These are phyloP conservation scores for Ogataea corticis DNA, from an alignment of 805 yeast species.

Conservation along the genomic window DNA sequence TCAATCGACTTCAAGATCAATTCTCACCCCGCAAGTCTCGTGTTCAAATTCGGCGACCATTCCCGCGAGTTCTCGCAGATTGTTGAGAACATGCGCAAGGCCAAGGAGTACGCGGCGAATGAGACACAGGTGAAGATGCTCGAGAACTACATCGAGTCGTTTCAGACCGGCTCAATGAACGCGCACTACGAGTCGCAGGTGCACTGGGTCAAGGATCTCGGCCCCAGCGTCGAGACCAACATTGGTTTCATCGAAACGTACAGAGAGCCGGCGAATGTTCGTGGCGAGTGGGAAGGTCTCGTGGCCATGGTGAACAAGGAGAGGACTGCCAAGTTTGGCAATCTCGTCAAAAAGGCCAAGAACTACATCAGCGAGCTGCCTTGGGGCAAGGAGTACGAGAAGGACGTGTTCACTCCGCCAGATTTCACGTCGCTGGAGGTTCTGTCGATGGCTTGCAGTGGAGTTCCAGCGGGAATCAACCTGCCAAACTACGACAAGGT, in stretches of 20 bases:
- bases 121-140: slow-evolving; percentile 70
- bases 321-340: slow-evolving; percentile 76
- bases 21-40: slow-evolving; percentile 42
- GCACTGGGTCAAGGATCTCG: slow-evolving; percentile 83
- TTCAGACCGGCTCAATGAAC: slow-evolving; percentile 78
- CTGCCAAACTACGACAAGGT: slow-evolving; percentile 93
- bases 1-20: slow-evolving; percentile 39
- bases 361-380: slow-evolving; percentile 67
- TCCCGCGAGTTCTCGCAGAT: slow-evolving; percentile 60
- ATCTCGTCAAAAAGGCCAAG: slow-evolving; percentile 66
- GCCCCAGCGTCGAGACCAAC: slow-evolving; percentile 77
- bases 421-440: slow-evolving; percentile 92
- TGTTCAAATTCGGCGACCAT: slow-evolving; percentile 79
- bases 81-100: slow-evolving; percentile 54
- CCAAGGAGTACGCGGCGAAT: slow-evolving; percentile 67
- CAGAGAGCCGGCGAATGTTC: slow-evolving; percentile 87
- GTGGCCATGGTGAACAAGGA: slow-evolving; percentile 90
- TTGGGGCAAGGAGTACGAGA: slow-evolving; percentile 76
- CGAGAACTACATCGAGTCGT: slow-evolving; percentile 64
- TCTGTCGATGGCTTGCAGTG: slow-evolving; percentile 84
- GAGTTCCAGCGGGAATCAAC: slow-evolving; percentile 91
- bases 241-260: slow-evolving; percentile 92
- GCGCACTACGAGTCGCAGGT: slow-evolving; percentile 85
- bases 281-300: slow-evolving; percentile 93
- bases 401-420: slow-evolving; percentile 86